Base-by-base conservation (phyloP, 345 rosid genomes). In the Raphanus raphanistrum region DNA sequence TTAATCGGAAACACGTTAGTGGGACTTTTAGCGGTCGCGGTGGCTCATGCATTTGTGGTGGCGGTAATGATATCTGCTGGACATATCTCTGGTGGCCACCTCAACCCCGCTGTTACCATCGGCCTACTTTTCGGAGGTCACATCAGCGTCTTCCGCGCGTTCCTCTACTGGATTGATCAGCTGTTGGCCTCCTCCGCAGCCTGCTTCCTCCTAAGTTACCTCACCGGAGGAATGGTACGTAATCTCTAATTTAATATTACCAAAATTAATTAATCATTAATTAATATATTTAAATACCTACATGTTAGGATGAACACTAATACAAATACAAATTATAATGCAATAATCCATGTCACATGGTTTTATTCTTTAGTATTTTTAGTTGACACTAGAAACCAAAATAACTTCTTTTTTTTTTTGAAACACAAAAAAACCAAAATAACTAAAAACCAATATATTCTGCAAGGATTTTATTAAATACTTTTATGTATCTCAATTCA, bases 41-140 rank as follows among this genome's bases (percentile, higher is more conserved):
- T 90, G 86, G 90, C 98, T 45, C 95, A 90, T 76, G 90, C 95
- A 11, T 80, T 94, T 11, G 93, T 92, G 70, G 97, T 92, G 78
- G 92, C 84, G 0, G 98, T 88, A 45, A 92, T 88, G 97, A 87
- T 92, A 68, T 86, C 93, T 0, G 97, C 93, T 0, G 97, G 98
- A 10, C 98, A 86, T 76, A 88, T 89, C 70, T 94, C 97, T 15
- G 98, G 97, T 17, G 97, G 98, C 3, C 98, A 92, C 81, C 93
- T 94, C 16, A 94, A 92, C 78, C 98, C 98, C 0, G 91, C 97
- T 0, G 98, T 94, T n/a, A 89, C 98, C 6, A 69, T 94, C 2
- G 94, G 96, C 68, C 89, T 94, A 57, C 90, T 92, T 9, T 54
- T 78, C 5, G 97, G 98, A 2, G 97, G 98, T 36, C 89, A 85